These are phyloP conservation scores for Cotoneaster glaucophyllus DNA, from an alignment of 306 rosid genomes.

Conservation along the genomic window DNA sequence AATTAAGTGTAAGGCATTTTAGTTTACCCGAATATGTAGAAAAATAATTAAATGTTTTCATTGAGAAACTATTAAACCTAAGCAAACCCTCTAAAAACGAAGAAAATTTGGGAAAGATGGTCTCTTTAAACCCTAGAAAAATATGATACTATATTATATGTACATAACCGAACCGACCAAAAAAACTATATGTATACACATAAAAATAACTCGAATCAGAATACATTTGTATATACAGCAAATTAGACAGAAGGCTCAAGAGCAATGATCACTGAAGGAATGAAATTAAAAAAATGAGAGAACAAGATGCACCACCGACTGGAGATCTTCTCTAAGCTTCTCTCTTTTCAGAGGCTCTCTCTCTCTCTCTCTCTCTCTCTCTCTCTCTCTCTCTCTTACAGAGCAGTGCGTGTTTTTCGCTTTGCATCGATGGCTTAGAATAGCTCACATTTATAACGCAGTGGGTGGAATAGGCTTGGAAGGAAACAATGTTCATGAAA, in stretches of 20 bases:
- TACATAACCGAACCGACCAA: not conserved
- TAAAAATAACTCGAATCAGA: not conserved
- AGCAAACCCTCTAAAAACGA: not conserved
- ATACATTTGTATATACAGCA: not conserved
- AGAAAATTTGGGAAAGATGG: not conserved
- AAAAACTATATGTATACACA: not conserved
- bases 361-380: not conserved
- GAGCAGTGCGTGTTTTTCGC: not conserved
- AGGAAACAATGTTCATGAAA: not conserved
- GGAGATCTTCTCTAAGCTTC: not conserved
- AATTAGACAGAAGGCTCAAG: not conserved
- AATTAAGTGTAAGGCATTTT: not conserved
- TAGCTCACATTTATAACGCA: not conserved
- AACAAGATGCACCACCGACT: not conserved
- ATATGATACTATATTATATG: not conserved
- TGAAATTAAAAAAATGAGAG: not conserved
- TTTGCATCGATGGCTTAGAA: not conserved
- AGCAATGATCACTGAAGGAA: not conserved
- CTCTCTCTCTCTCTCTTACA: not conserved
- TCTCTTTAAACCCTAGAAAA: not conserved
- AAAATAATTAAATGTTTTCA: not conserved
- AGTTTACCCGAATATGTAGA: not conserved
- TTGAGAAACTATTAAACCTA: not conserved
- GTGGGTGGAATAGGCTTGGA: not conserved
- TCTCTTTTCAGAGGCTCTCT: not conserved